Evolutionary conservation across 768 basidiomycete genomes (phyloP).

Genomic region (Mycena pura): DNA sequence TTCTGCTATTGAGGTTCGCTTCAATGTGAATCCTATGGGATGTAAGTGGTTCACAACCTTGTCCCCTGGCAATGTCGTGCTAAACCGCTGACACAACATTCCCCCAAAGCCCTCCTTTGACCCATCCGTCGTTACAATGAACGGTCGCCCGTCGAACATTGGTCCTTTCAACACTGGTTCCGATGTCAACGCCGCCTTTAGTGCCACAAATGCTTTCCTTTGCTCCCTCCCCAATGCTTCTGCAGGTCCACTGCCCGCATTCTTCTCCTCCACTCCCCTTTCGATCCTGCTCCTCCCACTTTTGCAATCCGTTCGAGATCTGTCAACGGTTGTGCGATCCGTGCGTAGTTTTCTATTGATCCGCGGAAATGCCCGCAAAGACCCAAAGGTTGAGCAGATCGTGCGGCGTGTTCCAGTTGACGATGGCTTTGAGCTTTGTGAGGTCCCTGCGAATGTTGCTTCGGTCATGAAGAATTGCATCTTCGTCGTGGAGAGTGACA

Average conservation of each 20-base stretch:
- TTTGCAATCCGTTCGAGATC: slow-evolving; percentile 34
- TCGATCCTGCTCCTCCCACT: slow-evolving; percentile 27
- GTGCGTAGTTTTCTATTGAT: slow-evolving; percentile 41
- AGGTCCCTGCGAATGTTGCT: slow-evolving; percentile 45
- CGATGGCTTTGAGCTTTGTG: slow-evolving; percentile 44
- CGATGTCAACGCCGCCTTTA: slow-evolving; percentile 31
- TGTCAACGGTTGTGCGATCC: slow-evolving; percentile 36
- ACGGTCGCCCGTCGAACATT: slow-evolving; percentile 31
- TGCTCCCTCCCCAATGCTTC: slow-evolving; percentile 25
- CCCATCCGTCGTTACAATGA: slow-evolving; percentile 36
- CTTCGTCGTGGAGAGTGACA: slow-evolving; percentile 46
- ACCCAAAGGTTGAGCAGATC: slow-evolving; percentile 39
- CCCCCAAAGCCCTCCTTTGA: slow-evolving; percentile 36
- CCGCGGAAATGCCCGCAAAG: slow-evolving; percentile 41
- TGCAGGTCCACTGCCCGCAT: slow-evolving; percentile 28
- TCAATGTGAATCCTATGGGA: slow-evolving; percentile 41
- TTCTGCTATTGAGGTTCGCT: slow-evolving; percentile 37
- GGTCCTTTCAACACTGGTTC: slow-evolving; percentile 30
- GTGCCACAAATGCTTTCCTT: slow-evolving; percentile 27
- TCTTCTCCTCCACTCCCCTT: slow-evolving; percentile 33
- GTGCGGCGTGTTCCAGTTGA: slow-evolving; percentile 39
- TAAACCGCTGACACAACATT: slow-evolving; percentile 31
- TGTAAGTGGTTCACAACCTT: slow-evolving; percentile 23
- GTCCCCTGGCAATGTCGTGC: slow-evolving; percentile 17
- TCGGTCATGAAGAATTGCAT: slow-evolving; percentile 41